Percentiles rank a stretch among this genome's conserved stretches.
phyloP scores from a whole-genome alignment of 495 filamentous ascomycete species.

The Penicillium verhagenii region DNA sequence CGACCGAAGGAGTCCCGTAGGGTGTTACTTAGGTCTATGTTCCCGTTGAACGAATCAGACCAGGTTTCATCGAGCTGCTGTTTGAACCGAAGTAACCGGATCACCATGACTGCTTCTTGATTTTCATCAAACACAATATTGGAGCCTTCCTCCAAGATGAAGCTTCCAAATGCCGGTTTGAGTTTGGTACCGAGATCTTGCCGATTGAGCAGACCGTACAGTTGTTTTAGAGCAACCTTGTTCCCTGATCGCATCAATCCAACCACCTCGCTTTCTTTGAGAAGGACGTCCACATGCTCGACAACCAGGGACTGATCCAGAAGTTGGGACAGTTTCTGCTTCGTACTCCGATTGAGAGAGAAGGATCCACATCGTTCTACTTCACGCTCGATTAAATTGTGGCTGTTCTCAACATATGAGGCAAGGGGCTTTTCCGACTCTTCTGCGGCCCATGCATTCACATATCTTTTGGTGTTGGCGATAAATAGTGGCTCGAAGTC shows the following conservation, averaged over 20 bases:
- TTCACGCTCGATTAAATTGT: constrained; percentile 66
- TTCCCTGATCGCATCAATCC: constrained; percentile 66
- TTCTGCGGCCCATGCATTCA: constrained; percentile 61
- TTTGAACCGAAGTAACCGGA: constrained; percentile 79
- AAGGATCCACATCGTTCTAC: constrained; percentile 71
- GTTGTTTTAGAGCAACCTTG: constrained; percentile 63
- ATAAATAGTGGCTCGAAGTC: constrained; percentile 79
- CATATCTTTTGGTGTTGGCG: constrained; percentile 60
- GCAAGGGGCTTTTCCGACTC: constrained; percentile 60
- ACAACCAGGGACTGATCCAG: constrained; percentile 67
- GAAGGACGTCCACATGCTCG: constrained; percentile 58
- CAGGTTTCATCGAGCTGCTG: constrained; percentile 72
- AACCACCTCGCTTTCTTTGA: constrained; percentile 60
- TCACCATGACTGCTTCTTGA: constrained; percentile 81
- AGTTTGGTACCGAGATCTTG: constrained; percentile 63
- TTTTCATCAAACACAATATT: constrained; percentile 76
- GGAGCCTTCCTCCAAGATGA: constrained; percentile 75
- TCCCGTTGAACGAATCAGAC: constrained; percentile 66
- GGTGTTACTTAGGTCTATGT: constrained; percentile 70
- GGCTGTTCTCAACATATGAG: constrained; percentile 66
- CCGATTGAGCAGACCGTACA: constrained; percentile 72
- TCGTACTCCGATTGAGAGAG: constrained; percentile 77
- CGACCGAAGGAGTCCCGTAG: constrained; percentile 79
- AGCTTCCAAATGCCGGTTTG: constrained; percentile 68
- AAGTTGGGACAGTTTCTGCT: constrained; percentile 66